A percentile compares a stretch with the other conserved stretches of the same genome.
These are phyloP conservation scores for Tuber microsphaerosporum DNA, from an alignment of 495 filamentous ascomycete species.

Conservation along the genomic window DNA sequence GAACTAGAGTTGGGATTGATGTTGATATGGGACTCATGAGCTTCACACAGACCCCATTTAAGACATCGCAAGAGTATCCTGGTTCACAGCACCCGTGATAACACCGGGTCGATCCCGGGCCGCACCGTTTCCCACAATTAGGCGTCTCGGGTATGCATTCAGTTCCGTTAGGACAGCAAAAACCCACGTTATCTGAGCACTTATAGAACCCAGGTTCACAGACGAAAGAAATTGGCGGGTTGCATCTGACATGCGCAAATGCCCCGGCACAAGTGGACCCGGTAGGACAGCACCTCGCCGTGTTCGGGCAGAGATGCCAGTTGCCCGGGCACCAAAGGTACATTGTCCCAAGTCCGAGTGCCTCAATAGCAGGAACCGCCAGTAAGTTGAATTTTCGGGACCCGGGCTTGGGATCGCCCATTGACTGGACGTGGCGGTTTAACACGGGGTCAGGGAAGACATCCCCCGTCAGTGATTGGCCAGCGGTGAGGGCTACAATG, in stretches of 20 bases:
- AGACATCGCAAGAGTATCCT: constrained; percentile 8
- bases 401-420: neutral
- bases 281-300: neutral
- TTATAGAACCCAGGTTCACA: neutral
- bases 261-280: neutral
- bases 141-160: constrained; percentile 4
- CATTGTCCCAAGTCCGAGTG: neutral
- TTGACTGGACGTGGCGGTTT: neutral
- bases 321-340: neutral
- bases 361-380: neutral
- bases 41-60: neutral
- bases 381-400: neutral
- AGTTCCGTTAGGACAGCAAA: constrained; percentile 14
- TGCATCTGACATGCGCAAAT: neutral
- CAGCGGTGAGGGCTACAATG: neutral
- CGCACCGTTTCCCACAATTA: neutral
- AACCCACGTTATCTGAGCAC: constrained; percentile 6
- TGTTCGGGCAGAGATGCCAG: neutral
- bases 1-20: neutral
- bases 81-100: constrained; percentile 15
- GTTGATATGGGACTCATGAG: neutral
- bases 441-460: neutral
- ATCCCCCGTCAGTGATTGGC: neutral
- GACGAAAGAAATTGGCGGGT: too few relatives aligned
- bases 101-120: neutral